Evolutionary conservation across 2,329 filamentous ascomycete species (phyloP).

Genomic region (Davidsoniella eucalypti): DNA sequence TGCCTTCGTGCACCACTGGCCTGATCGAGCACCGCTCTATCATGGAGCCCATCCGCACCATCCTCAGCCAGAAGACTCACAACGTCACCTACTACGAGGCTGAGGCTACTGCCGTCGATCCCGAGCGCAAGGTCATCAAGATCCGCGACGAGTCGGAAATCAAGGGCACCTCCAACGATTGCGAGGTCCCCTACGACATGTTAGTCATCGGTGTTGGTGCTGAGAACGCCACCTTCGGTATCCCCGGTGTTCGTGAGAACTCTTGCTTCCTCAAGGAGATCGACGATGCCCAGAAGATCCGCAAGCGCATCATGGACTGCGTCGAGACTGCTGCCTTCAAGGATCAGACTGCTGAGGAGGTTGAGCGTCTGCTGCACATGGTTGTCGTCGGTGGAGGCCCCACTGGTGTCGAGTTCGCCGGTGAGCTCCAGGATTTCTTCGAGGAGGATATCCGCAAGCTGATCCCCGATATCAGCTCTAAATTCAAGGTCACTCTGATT

Average conservation of each 20-base stretch:
- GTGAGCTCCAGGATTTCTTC: conserved; percentile 97
- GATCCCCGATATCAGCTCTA: conserved; percentile 84
- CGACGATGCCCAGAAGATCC: conserved; percentile 83
- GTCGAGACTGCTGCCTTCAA: conserved; percentile 98
- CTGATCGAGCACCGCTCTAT: conserved; percentile 98
- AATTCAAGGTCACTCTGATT: conserved; percentile 94
- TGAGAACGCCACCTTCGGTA: conserved; percentile 97
- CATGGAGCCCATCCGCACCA: conserved; percentile 96
- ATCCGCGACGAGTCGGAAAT: conserved; percentile 88
- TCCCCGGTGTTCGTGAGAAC: conserved; percentile 86
- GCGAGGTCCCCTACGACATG: conserved; percentile 94
- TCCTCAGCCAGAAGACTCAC: conserved; percentile 86
- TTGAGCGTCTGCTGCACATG: conserved; percentile 94
- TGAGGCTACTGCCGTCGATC: conserved; percentile 88
- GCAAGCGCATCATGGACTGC: conserved; percentile 99
- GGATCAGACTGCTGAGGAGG: conserved; percentile 73
- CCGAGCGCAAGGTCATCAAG: conserved; percentile 72
- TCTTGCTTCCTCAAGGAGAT: conserved; percentile 99
- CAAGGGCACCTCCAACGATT: conserved; percentile 66
- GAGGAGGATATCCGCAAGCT: conserved; percentile 96
- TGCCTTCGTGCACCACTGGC: conserved; percentile 94
- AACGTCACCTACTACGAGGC: conserved; percentile 96
- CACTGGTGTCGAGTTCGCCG: conserved; percentile 95
- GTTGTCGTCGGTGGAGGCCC: conserved; percentile 87
- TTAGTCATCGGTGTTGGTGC: conserved; percentile 92